Evolutionary conservation across 306 rosid genomes (phyloP).

Genomic region (cucumber (Cucumis sativus)): DNA sequence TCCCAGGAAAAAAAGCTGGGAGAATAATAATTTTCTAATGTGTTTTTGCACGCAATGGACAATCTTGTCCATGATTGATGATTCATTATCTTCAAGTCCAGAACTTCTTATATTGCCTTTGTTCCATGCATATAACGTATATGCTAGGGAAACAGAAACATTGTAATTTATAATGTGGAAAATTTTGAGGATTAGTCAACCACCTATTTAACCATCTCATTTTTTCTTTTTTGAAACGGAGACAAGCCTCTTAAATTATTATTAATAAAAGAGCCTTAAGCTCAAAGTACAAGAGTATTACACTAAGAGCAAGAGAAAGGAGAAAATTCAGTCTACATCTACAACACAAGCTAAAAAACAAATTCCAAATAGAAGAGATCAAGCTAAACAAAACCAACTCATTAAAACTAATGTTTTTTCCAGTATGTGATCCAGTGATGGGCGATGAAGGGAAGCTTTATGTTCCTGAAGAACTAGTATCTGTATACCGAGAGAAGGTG

Average conservation of each 20-base stretch:
- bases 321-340: no score
- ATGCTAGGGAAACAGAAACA: neutral
- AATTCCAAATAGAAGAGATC: no score
- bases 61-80: neutral
- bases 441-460: conserved; percentile 96
- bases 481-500: conserved; percentile 95
- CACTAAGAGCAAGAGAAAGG: no score
- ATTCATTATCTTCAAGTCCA: neutral
- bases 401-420: conserved; percentile 11
- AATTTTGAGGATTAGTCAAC: neutral
- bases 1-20: neutral
- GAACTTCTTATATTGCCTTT: neutral
- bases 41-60: neutral
- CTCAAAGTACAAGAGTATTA: no score
- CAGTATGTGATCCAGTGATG: conserved; percentile 98
- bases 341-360: no score
- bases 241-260: no score
- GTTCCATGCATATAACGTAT: neutral
- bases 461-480: conserved; percentile 67
- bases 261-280: no score
- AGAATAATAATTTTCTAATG: neutral
- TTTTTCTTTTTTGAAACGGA: no score
- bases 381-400: no score
- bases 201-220: neutral
- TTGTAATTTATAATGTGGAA: neutral